Base-by-base conservation (phyloP, 331 rosid species). In the Spiraea crenata region DNA sequence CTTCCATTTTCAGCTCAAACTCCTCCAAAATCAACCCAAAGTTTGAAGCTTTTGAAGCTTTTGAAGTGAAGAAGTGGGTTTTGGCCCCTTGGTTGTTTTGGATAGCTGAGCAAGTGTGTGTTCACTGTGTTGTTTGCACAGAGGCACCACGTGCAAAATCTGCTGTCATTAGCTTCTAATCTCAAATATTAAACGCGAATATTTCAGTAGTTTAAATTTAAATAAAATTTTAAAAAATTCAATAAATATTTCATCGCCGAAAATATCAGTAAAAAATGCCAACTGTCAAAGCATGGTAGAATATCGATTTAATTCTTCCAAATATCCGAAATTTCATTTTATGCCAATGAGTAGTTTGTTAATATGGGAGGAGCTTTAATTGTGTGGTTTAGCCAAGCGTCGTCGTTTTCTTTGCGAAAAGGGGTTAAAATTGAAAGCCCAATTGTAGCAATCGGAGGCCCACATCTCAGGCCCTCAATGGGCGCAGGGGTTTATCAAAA, bases 1-100 rank as follows among this genome's bases (percentile, higher is more conserved):
- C 57, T 67, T 79, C 73, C 89, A 91, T 87, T 69, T 51, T 71
- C 46, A 58, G 63, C 66, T 16, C 40, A 5, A 15, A 17, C 12
- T 10, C 20, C n/a, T 16, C 66, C 46, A 39, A 61, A 61, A 40
- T 40, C 49, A 9, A 16, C 16, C 3, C 16, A 1, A 40, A 3
- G 39, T 41, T 14, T 20, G 62, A 31, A 40, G 35, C 14, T n/a
- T n/a, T n/a, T n/a, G n/a, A n/a, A n/a, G n/a, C n/a, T 58, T 54
- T 10, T 60, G 45, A 46, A 70, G 65, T 19, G 51, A 41, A 66
- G 17, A 12, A 12, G 20, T 44, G n/a, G 16, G 25, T 44, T n/a
- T 66, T 50, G 71, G 58, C 61, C 38, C 35, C 58, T 35, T 40
- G 38, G 38, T 31, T 39, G 34, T 63, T 69, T 69, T 50, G 76